Base-by-base conservation (phyloP, 2,329 filamentous ascomycete genomes). In the Ascochyta viciae-villosae region DNA sequence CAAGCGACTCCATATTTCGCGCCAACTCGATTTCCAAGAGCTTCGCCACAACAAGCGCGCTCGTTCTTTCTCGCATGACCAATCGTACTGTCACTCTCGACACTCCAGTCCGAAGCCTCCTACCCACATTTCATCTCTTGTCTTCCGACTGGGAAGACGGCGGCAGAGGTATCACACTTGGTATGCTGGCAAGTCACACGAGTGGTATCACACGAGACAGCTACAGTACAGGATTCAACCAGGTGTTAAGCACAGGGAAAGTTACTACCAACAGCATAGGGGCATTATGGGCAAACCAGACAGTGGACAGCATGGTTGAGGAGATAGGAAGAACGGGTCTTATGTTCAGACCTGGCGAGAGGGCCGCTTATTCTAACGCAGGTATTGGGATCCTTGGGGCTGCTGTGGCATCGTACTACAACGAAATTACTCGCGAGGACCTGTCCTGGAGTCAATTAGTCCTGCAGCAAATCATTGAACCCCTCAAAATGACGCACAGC, bases 161-260 rank as follows among this genome's bases (percentile, higher is more conserved):
- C 3, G 71, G 71, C 7, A 69, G 65, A 24, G 69, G 72, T 9
- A 73, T 74, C 27, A 72, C 70, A 0, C 40, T 74, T 26, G 53
- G 61, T 3, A 72, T 74, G 70, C 58, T 73, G n/a, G 70, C 68
- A 4, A 71, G 64, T n/a, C 70, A 74, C 16, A 74, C 57, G 8
- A 64, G 66, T 5, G 71, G 71, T 1, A 42, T 73, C 8, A 58
- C 69, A 8, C 39, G 71, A 12, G 71, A 74, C 27, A 67, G 67
- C n/a, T 74, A 68, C 39, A 65, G 62, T 12, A 73, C 71, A 1
- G 55, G 57, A 5, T 74, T 73, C 54, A 68, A 74, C 34, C 64
- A 71, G 60, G 52, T 74, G 1, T 29, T 63, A 0, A 63, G 52
- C 4, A 58, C 53, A 1, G 64, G 67, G 1, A 72, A 67, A 42